Evolutionary conservation across 805 yeast genomes (phyloP), one percentile per base, ranked within the genome.

Genomic region (Teunomyces lycoperdinae): DNA sequence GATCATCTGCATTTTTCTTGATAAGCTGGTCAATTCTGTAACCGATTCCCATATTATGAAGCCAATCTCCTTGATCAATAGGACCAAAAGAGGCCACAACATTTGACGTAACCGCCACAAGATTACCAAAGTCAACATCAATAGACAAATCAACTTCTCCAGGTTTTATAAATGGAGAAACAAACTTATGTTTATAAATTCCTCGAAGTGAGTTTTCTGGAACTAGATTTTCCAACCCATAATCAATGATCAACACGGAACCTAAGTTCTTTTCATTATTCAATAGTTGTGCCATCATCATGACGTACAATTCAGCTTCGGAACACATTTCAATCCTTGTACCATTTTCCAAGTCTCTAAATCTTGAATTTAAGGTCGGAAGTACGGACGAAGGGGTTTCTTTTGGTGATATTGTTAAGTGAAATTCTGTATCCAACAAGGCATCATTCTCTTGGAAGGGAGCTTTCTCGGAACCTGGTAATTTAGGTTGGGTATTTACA

Each of bases 81-180:
- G 89, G 87, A 0, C 89, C 91, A 50, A 70, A 71, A 50, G 44
- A 71, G 59, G 20, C 55, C 43, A 57, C 9, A 57, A 58, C 30
- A 50, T 54, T 48, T 17, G 53, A 58, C 42, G 38, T 52, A 48
- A 43, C 47, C 41, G 14, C 73, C 62, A 35, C 67, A 45, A 89
- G 63, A 20, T 85, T 84, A 27, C 73, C 76, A 61, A 89, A 89
- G 62, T 89, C 96, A 9, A 89, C 96, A 60, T 89, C 95, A 0
- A 85, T 84, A 0, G 95, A 86, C 28, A 89, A 70, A 67, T 89
- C 96, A 3, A 87, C 91, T 31, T 80, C 78, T 1, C 96, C 96
- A 0, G 94, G 94, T 10, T 74, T 73, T n/a, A 63, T 71, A 50
- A 87, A 84, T 1, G 96, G 96, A 17, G 84, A 79, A 0, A 85